A percentile compares a stretch with the other conserved stretches of the same genome.
These are phyloP conservation scores for Leccinum truebloodii DNA, from an alignment of 768 basidiomycete genomes.

Conservation along the genomic window DNA sequence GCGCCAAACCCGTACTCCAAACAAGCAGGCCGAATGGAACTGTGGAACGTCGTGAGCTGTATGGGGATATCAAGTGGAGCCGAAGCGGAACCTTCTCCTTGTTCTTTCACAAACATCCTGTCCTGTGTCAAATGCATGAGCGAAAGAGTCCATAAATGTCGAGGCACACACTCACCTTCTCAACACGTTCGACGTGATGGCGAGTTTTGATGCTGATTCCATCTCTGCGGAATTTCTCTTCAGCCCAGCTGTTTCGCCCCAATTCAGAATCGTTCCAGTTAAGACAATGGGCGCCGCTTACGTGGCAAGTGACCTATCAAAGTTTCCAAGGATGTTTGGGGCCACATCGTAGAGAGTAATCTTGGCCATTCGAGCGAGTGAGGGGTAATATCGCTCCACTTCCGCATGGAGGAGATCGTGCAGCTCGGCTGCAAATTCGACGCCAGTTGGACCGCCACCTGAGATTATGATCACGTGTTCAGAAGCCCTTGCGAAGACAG, in stretches of 20 bases:
- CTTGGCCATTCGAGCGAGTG: slow-evolving; percentile 59
- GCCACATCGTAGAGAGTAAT: slow-evolving; percentile 87
- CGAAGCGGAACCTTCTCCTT: slow-evolving; percentile 57
- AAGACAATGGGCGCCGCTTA: slow-evolving; percentile 32
- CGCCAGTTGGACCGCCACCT: slow-evolving; percentile 80
- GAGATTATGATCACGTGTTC: slow-evolving; percentile 5
- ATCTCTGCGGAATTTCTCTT: slow-evolving; percentile 69
- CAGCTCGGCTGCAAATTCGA: slow-evolving; percentile 83
- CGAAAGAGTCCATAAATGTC: slow-evolving; percentile 11
- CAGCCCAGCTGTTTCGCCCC: slow-evolving; percentile 52
- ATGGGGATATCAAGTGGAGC: slow-evolving; percentile 8
- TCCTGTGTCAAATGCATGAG: slow-evolving; percentile 42
- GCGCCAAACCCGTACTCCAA: slow-evolving; percentile 84
- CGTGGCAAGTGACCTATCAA: slow-evolving; percentile 67
- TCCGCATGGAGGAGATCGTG: slow-evolving; percentile 76
- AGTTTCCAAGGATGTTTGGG: slow-evolving; percentile 69
- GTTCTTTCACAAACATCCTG: slow-evolving; percentile 68
- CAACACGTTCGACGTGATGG: slow-evolving; percentile 72
- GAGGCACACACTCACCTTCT: slow-evolving; percentile 42
- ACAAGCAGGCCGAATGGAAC: slow-evolving; percentile 83
- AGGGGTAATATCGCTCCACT: slow-evolving; percentile 59
- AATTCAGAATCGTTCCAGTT: slow-evolving; percentile 5
- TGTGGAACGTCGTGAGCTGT: slow-evolving; percentile 29
- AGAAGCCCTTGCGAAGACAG: slow-evolving; percentile 2
- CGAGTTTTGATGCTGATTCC: slow-evolving; percentile 72